Evolutionary conservation across 2,329 filamentous ascomycete species (phyloP).

Genomic region (Lojkania enalia): DNA sequence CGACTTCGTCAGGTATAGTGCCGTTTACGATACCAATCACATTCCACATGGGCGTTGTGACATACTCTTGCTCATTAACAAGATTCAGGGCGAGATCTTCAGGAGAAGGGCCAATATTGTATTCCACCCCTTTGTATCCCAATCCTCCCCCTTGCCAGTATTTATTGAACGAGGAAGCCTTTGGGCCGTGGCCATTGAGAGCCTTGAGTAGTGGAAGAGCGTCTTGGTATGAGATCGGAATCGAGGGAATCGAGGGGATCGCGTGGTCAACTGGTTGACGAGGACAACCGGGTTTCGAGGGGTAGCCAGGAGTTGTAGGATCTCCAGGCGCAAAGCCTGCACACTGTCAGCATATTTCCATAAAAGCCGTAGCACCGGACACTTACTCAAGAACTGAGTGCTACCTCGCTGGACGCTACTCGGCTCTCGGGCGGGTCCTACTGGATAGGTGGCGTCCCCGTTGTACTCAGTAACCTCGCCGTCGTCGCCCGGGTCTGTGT

Average conservation of each 20-base stretch:
- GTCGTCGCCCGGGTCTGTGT: constrained; percentile 88
- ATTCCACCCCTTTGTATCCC: constrained; percentile 77
- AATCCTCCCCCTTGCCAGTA: constrained; percentile 75
- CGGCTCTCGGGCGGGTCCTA: constrained; percentile 84
- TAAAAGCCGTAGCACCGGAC: too few relatives aligned
- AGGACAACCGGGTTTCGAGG: constrained; percentile 85
- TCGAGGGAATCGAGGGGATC: constrained; percentile 83
- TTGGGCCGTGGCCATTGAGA: constrained; percentile 84
- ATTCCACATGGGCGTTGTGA: constrained; percentile 62
- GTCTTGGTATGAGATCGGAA: constrained; percentile 87
- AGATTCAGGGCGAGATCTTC: constrained; percentile 61
- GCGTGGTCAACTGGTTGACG: constrained; percentile 69
- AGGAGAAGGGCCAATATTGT: constrained; percentile 83
- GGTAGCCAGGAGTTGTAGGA: constrained; percentile 91
- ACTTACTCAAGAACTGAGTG: constrained; percentile 61
- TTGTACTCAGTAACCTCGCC: constrained; percentile 79
- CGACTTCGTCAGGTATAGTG: constrained; percentile 78
- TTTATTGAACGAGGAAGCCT: constrained; percentile 71
- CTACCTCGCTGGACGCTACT: constrained; percentile 90
- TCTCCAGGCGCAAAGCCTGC: constrained; percentile 66
- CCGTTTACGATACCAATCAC: constrained; percentile 93
- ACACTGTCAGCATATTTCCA: constrained; percentile 15
- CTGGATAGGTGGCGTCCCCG: constrained; percentile 76
- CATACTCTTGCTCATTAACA: constrained; percentile 55
- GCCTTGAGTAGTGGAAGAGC: constrained; percentile 86